Evolutionary conservation across 2,329 filamentous ascomycete genomes (phyloP).

Genomic region (Epichloe coenophiala): DNA sequence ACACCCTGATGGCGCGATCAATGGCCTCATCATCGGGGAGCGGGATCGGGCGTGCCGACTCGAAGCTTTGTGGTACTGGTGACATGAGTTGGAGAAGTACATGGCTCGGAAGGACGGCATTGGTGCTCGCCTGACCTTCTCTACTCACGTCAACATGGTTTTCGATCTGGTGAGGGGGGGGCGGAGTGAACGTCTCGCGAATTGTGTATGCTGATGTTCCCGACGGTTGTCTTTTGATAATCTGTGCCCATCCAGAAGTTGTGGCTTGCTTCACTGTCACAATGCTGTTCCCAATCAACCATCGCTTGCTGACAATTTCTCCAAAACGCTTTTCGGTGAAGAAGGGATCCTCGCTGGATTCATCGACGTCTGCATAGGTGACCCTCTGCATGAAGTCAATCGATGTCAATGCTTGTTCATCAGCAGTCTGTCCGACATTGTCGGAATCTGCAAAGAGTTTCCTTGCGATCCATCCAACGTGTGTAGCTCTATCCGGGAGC

Average conservation of each 20-base stretch:
- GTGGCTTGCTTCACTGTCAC: constrained; percentile 61
- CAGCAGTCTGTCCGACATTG: constrained; percentile 55
- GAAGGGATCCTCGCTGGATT: constrained; percentile 52
- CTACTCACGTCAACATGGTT: constrained; percentile 33
- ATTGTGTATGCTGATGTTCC: constrained; percentile 47
- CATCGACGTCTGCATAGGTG: constrained; percentile 72
- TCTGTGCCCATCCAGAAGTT: constrained; percentile 52
- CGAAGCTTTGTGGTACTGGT: constrained; percentile 43
- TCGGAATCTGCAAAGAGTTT: constrained; percentile 69
- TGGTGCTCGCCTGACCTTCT: constrained; percentile 39
- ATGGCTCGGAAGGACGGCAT: constrained; percentile 58
- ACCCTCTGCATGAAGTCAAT: constrained; percentile 91
- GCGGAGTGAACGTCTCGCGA: constrained; percentile 44
- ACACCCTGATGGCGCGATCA: constrained; percentile 60
- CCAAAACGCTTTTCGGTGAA: constrained; percentile 54
- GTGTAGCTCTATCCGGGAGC: constrained; percentile 65
- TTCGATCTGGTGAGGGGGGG: constrained; percentile 41
- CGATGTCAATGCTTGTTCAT: constrained; percentile 87
- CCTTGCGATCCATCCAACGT: constrained; percentile 83
- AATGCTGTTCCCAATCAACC: constrained; percentile 62
- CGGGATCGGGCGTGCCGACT: constrained; percentile 56
- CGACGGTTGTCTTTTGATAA: constrained; percentile 60
- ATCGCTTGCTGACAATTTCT: constrained; percentile 51
- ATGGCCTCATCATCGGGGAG: constrained; percentile 59
- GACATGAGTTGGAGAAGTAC: constrained; percentile 57